Conservation (phyloP, 805 yeast genomes). For the Sugiyamaella valdiviana region DNA sequence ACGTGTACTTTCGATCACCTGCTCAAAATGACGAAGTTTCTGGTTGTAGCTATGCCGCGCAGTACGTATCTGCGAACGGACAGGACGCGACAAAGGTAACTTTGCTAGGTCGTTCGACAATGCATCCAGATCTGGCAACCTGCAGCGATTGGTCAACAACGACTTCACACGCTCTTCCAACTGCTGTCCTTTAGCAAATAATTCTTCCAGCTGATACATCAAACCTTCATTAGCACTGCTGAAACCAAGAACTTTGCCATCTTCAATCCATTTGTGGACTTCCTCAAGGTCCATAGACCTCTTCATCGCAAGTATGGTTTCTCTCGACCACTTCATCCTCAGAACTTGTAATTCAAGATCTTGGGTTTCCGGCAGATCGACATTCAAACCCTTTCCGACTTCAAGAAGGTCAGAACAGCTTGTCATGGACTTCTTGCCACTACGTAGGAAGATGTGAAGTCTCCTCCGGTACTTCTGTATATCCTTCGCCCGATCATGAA, state of each 20-base stretch:
- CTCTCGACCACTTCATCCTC: conserved; percentile 38
- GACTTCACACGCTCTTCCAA: conserved; percentile 24
- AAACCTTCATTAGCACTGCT: conserved; percentile 18
- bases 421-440: conserved; percentile 9
- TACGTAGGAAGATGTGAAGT: conserved; percentile 37
- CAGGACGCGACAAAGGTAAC: conserved; percentile 13
- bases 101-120: conserved; percentile 12
- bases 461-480: conserved; percentile 46
- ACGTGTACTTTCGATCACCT: conserved; percentile 19
- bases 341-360: conserved; percentile 36
- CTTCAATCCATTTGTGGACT: conserved; percentile 21
- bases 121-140: conserved; percentile 9
- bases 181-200: conserved; percentile 18
- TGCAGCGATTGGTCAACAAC: conserved; percentile 10
- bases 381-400: conserved; percentile 55
- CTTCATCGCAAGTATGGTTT: conserved; percentile 20
- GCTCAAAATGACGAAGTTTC: conserved; percentile 16
- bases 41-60: conserved; percentile 12
- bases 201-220: conserved; percentile 12
- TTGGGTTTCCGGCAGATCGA: conserved; percentile 45
- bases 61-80: conserved; percentile 21
- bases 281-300: conserved; percentile 23
- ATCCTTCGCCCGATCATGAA: conserved; percentile 47
- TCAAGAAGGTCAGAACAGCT: conserved; percentile 51
- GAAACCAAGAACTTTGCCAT: conserved; percentile 27